These are phyloP conservation scores for Daldinia loculata DNA, from an alignment of 495 filamentous ascomycete species.

Conservation along the genomic window DNA sequence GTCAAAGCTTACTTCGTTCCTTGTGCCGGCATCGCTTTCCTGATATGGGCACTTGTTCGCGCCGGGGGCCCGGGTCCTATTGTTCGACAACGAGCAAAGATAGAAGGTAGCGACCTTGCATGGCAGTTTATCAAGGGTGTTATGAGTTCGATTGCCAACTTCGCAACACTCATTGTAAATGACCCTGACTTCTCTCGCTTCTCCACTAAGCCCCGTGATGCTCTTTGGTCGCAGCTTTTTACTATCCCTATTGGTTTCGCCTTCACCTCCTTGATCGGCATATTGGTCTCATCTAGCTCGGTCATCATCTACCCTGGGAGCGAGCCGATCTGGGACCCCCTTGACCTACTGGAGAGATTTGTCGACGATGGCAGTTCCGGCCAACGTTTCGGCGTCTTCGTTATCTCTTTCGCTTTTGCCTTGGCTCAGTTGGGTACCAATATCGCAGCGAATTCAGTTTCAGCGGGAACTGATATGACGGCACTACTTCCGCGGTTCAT, in stretches of 20 bases:
- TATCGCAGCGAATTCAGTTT: conserved; percentile 91
- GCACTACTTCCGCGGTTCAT: conserved; percentile 87
- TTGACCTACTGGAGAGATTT: conserved; percentile 77
- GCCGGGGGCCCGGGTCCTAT: conserved; percentile 89
- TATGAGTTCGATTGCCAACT: conserved; percentile 92
- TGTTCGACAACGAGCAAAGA: conserved; percentile 70
- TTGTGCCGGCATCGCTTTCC: conserved; percentile 82
- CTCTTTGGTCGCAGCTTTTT: conserved; percentile 87
- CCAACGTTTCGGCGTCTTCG: conserved; percentile 87
- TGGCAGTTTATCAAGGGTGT: conserved; percentile 87
- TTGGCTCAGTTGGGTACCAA: conserved; percentile 93
- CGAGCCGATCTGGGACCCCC: conserved; percentile 85
- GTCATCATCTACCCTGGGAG: conserved; percentile 73
- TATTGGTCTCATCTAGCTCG: conserved; percentile 89
- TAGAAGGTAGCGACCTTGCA: conserved; percentile 72
- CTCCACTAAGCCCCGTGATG: conserved; percentile 79
- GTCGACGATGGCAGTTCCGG: conserved; percentile 75
- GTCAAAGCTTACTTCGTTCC: conserved; percentile 90
- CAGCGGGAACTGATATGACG: conserved; percentile 90
- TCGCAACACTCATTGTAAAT: conserved; percentile 85
- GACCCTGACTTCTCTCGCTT: conserved; percentile 93
- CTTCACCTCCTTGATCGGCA: conserved; percentile 90
- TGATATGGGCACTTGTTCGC: conserved; percentile 87
- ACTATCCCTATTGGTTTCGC: conserved; percentile 89
- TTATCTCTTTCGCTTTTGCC: conserved; percentile 83